Conservation (phyloP, 257 asterid genomes). For the Ballota nigra region DNA sequence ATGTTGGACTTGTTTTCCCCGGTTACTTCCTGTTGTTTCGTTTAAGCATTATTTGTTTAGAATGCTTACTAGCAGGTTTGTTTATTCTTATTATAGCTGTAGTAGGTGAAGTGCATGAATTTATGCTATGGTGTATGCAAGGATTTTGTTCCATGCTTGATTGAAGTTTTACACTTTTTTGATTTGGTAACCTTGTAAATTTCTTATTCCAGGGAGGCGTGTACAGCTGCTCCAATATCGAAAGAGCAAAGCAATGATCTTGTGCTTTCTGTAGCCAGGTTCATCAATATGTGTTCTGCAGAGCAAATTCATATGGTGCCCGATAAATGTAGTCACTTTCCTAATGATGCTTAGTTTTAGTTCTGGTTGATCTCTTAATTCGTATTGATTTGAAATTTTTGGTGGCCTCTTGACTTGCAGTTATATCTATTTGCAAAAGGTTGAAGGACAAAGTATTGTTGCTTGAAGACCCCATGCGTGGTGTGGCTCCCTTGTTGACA, state of each 20-base stretch:
- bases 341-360: slow-evolving; percentile 8
- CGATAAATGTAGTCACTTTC: slow-evolving; percentile 60
- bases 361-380: slow-evolving; percentile 3
- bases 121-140: neutral
- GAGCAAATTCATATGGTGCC: slow-evolving; percentile 84
- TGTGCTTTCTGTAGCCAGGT: slow-evolving; percentile 56
- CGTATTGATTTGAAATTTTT: slow-evolving; percentile 26
- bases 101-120: neutral
- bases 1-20: neutral
- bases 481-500: slow-evolving; percentile 77
- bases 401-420: slow-evolving; percentile 47
- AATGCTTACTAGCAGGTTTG: neutral
- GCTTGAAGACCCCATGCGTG: slow-evolving; percentile 75
- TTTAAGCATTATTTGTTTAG: too few species aligned
- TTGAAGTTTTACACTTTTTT: neutral
- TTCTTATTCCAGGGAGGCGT: slow-evolving; percentile 61
- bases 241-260: slow-evolving; percentile 60
- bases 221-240: slow-evolving; percentile 45
- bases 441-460: slow-evolving; percentile 68
- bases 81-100: slow-evolving; percentile 5
- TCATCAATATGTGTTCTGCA: slow-evolving; percentile 58
- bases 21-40: too few species aligned
- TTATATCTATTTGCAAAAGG: slow-evolving; percentile 75
- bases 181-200: neutral
- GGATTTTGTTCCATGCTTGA: neutral